These are phyloP conservation scores for Neurospora sublineolata DNA, from an alignment of 495 filamentous ascomycete genomes.

Conservation along the genomic window DNA sequence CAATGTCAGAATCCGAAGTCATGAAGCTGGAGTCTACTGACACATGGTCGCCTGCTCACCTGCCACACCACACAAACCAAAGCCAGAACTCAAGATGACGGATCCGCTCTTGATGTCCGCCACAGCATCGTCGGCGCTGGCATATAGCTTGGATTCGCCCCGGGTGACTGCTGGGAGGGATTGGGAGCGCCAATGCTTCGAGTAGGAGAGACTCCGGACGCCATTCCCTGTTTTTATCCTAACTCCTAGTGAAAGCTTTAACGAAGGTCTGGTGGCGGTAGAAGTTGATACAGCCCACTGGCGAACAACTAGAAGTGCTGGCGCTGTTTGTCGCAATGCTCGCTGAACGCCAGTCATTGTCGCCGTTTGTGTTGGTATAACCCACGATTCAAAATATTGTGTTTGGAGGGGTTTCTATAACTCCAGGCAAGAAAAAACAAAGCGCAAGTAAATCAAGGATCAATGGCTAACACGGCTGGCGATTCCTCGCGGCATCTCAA, in stretches of 20 bases:
- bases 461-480: neutral
- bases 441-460: neutral
- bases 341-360: neutral
- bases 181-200: constrained; percentile 8
- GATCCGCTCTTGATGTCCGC: constrained; percentile 47
- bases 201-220: constrained; percentile 10
- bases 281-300: neutral
- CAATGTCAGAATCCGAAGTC: neutral
- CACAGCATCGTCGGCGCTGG: constrained; percentile 48
- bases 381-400: neutral
- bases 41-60: constrained; percentile 24
- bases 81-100: constrained; percentile 47
- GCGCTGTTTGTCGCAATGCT: neutral
- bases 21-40: neutral
- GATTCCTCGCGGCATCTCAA: neutral
- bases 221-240: neutral
- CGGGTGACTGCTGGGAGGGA: constrained; percentile 21
- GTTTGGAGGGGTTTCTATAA: neutral
- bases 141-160: constrained; percentile 42
- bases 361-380: neutral
- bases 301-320: neutral
- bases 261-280: neutral
- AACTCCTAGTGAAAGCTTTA: neutral
- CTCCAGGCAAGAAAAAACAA: neutral
- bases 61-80: constrained; percentile 50